Percentiles rank a stretch among this genome's conserved stretches.
phyloP scores from a whole-genome alignment of 306 rosid genomes.

The Urtica urens region DNA sequence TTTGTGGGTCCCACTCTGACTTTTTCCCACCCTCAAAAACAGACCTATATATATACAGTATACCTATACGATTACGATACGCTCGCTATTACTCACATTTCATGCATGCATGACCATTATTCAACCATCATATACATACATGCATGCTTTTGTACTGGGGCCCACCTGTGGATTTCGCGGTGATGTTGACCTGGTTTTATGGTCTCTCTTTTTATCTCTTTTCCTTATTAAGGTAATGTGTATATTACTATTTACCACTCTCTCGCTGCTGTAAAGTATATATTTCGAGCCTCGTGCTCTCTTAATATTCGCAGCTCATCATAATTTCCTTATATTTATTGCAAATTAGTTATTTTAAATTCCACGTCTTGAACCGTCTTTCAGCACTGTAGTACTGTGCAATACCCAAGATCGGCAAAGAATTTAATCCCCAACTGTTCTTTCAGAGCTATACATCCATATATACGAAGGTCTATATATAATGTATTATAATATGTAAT shows the following conservation, averaged over 20 bases:
- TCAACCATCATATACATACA: too few species aligned
- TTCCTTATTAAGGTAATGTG: too few species aligned
- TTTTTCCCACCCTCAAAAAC: background rate
- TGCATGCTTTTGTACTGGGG: too few species aligned
- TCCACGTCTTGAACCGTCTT: background rate
- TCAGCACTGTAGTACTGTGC: background rate
- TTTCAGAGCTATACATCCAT: background rate
- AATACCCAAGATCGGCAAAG: background rate
- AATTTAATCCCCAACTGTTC: background rate
- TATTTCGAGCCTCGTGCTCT: slow-evolving; percentile 8
- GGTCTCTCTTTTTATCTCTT: too few species aligned
- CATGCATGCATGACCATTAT: too few species aligned
- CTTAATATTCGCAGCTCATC: background rate
- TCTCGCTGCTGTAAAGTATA: background rate
- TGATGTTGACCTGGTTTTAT: too few species aligned
- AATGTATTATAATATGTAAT: too few species aligned
- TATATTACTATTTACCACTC: too few species aligned
- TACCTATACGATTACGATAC: too few species aligned
- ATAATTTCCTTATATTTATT: background rate
- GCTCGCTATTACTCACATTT: too few species aligned
- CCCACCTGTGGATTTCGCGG: too few species aligned
- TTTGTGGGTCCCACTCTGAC: background rate
- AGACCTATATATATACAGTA: background rate
- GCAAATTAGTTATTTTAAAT: background rate
- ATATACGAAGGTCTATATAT: too few species aligned